These are phyloP conservation scores for Diaporthe eres DNA, from an alignment of 2,329 filamentous ascomycete species.

Conservation along the genomic window DNA sequence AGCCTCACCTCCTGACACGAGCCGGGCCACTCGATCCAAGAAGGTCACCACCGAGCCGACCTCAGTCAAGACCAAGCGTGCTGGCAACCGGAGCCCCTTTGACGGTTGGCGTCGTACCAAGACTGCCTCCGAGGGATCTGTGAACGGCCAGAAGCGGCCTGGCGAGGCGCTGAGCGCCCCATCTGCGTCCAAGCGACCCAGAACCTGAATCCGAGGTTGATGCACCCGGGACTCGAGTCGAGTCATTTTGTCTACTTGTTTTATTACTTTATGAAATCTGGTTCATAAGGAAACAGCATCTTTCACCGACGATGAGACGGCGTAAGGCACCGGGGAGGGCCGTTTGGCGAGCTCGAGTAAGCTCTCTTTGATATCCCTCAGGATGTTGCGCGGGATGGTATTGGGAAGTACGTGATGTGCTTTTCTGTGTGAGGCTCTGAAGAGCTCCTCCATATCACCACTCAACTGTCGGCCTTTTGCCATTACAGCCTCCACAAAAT, in stretches of 20 bases:
- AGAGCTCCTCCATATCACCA: conserved; percentile 26
- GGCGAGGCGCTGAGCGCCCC: conserved; percentile 53
- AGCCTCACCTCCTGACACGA: conserved; percentile 74
- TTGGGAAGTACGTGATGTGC: conserved; percentile 25
- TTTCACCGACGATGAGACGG: conserved; percentile 6
- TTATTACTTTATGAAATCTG: conserved; percentile 10
- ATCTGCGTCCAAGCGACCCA: conserved; percentile 57
- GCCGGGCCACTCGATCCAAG: conserved; percentile 69
- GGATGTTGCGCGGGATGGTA: conserved; percentile 19
- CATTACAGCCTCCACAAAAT: conserved; percentile 29
- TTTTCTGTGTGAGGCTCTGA: conserved; percentile 27
- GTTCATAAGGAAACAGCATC: conserved; percentile 20
- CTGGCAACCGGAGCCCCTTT: conserved; percentile 68
- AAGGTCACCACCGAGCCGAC: conserved; percentile 63
- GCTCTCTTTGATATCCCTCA: background rate
- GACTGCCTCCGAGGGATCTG: conserved; percentile 54
- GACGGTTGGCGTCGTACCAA: conserved; percentile 79
- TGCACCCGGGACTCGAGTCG: conserved; percentile 14
- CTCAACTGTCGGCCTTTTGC: conserved; percentile 35
- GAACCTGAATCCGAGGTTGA: conserved; percentile 41
- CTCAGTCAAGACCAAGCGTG: conserved; percentile 56
- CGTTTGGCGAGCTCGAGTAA: conserved; percentile 3
- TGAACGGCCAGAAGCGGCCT: conserved; percentile 60
- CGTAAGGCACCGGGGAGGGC: background rate
- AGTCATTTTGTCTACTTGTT: conserved; percentile 21